These are phyloP conservation scores for Penicillium robsamsonii DNA, from an alignment of 495 filamentous ascomycete species.

Conservation along the genomic window DNA sequence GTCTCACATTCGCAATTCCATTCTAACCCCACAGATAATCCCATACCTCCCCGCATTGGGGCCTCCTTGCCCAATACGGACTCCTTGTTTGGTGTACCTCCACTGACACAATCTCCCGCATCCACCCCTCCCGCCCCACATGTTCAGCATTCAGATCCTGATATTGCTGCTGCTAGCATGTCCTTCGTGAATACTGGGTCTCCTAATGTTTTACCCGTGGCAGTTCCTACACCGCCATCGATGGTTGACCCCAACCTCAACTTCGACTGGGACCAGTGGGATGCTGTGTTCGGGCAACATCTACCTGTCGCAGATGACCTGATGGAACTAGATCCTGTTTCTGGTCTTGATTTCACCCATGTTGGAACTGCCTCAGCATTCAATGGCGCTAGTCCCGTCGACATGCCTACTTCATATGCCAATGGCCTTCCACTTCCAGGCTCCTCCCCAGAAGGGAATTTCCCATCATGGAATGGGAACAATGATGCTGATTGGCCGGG, in stretches of 20 bases:
- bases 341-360: slow-evolving; percentile 39
- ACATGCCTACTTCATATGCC: background rate
- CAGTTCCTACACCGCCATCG: slow-evolving; percentile 40
- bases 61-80: slow-evolving; percentile 18
- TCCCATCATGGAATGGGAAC: slow-evolving; percentile 15
- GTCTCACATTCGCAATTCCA: slow-evolving; percentile 17
- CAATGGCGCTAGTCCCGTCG: background rate
- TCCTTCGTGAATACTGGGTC: slow-evolving; percentile 29
- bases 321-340: slow-evolving; percentile 45
- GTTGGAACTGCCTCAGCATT: slow-evolving; percentile 17
- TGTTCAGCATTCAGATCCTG: slow-evolving; percentile 6
- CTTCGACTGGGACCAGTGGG: slow-evolving; percentile 54
- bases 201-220: slow-evolving; percentile 20
- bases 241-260: slow-evolving; percentile 47
- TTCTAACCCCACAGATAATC: slow-evolving; percentile 14
- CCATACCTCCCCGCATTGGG: background rate
- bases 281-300: slow-evolving; percentile 50
- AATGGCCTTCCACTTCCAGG: slow-evolving; percentile 9
- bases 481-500: slow-evolving; percentile 15
- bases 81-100: slow-evolving; percentile 14
- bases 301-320: slow-evolving; percentile 47
- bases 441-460: background rate
- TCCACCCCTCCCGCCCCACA: slow-evolving; percentile 9
- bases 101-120: slow-evolving; percentile 12
- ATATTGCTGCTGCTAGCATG: slow-evolving; percentile 5